Conservation (phyloP, 805 yeast genomes). For the Saccharomyces kudriavzevii region DNA sequence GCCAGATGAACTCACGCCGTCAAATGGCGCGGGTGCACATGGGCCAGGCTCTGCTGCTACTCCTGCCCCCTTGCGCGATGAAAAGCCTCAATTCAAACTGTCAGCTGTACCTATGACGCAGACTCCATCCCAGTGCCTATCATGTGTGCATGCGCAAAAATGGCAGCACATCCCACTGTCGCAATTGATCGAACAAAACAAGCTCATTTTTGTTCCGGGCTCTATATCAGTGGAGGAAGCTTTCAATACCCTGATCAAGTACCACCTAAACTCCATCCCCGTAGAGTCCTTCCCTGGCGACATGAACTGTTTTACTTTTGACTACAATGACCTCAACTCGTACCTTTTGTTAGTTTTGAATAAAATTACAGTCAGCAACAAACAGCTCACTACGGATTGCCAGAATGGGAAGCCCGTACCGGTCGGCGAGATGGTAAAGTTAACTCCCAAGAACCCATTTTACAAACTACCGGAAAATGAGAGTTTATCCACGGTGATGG, state of each 20-base stretch:
- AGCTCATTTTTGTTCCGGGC: slow-evolving; percentile 61
- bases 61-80: slow-evolving; percentile 22
- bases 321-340: slow-evolving; percentile 84
- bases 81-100: slow-evolving; percentile 21
- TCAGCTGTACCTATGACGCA: slow-evolving; percentile 11
- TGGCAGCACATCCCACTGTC: slow-evolving; percentile 68
- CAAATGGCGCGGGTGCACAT: slow-evolving; percentile 1
- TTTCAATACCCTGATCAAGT: slow-evolving; percentile 62
- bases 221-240: slow-evolving; percentile 77
- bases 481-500: slow-evolving; percentile 65
- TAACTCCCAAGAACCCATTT: slow-evolving; percentile 85
- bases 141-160: slow-evolving; percentile 30
- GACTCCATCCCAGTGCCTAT: slow-evolving; percentile 15
- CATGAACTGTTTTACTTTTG: slow-evolving; percentile 74
- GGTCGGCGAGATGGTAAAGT: slow-evolving; percentile 74
- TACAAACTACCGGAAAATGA: slow-evolving; percentile 65
- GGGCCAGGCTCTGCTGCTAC: not conserved
- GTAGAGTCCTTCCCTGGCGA: slow-evolving; percentile 51
- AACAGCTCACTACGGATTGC: slow-evolving; percentile 43
- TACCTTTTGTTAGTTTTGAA: slow-evolving; percentile 79
- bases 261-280: slow-evolving; percentile 81
- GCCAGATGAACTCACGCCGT: slow-evolving; percentile 3
- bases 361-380: slow-evolving; percentile 40
- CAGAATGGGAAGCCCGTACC: slow-evolving; percentile 86
- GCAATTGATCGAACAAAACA: slow-evolving; percentile 71